Conservation (phyloP, 805 yeast genomes). For the Candida quercuum region DNA sequence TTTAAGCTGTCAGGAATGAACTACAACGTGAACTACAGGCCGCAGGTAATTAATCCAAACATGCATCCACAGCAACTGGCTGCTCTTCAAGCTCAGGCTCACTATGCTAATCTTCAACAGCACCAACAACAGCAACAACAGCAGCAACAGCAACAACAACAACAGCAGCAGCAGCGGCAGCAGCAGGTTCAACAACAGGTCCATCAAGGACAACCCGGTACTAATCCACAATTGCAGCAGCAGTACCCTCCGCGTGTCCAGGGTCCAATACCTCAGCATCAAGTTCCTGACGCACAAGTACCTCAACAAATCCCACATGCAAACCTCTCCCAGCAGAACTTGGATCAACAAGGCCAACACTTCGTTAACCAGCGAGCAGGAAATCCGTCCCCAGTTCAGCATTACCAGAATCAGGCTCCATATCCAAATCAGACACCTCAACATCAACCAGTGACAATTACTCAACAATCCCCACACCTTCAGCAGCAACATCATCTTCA, state of each 20-base stretch:
- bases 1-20: conserved; percentile 3
- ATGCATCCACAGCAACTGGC: conserved; percentile 13
- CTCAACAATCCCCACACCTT: conserved; percentile 4
- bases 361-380: not conserved
- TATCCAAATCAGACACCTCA: not conserved
- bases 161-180: conserved; percentile 3
- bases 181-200: conserved; percentile 1
- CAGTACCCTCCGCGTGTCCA: not conserved
- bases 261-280: not conserved
- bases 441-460: conserved; percentile 1
- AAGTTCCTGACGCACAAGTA: not conserved
- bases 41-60: conserved; percentile 3
- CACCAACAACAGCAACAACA: conserved; percentile 7
- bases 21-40: conserved; percentile 2
- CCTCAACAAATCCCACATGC: not conserved
- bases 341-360: not conserved
- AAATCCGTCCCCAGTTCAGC: not conserved
- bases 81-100: conserved; percentile 13
- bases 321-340: not conserved
- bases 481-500: conserved; percentile 5
- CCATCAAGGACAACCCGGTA: conserved; percentile 1
- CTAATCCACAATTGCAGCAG: conserved; percentile 2
- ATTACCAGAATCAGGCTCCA: not conserved
- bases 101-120: conserved; percentile 12
- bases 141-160: conserved; percentile 1